These are phyloP conservation scores for Cutaneotrichosporon mucoides DNA, from an alignment of 1,284 basidiomycete genomes.

Conservation along the genomic window DNA sequence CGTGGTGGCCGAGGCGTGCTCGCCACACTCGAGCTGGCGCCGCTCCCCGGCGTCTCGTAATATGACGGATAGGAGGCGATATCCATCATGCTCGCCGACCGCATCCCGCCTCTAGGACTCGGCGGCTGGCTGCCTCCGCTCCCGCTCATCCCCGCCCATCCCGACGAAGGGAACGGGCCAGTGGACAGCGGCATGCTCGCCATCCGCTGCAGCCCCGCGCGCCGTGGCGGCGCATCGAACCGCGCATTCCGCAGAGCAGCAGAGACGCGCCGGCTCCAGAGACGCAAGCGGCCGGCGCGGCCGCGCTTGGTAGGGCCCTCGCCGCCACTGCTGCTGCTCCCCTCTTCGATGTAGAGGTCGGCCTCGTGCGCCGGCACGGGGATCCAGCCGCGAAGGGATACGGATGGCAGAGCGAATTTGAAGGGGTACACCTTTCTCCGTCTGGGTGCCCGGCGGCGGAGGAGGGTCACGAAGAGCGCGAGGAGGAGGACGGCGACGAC, in stretches of 20 bases:
- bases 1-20: constrained; percentile 1
- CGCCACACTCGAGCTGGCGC: background rate
- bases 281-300: constrained; percentile 5
- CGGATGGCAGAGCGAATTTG: background rate
- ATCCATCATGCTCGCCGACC: constrained; percentile 9
- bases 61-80: background rate
- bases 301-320: constrained; percentile 8
- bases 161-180: background rate
- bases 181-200: constrained; percentile 9
- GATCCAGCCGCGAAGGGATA: background rate
- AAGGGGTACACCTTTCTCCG: background rate
- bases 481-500: constrained; percentile 21
- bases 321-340: background rate
- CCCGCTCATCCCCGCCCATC: background rate
- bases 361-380: background rate
- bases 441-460: background rate
- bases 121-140: constrained; percentile 8
- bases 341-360: constrained; percentile 3
- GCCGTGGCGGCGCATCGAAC: background rate
- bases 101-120: background rate
- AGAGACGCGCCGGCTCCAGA: constrained; percentile 8
- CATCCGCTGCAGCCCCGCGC: background rate
- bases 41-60: background rate
- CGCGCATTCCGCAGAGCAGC: constrained; percentile 3
- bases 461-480: constrained; percentile 3